phyloP scores from a whole-genome alignment of 169 alveolate genomes.

The Perkinsus chesapeaki region DNA sequence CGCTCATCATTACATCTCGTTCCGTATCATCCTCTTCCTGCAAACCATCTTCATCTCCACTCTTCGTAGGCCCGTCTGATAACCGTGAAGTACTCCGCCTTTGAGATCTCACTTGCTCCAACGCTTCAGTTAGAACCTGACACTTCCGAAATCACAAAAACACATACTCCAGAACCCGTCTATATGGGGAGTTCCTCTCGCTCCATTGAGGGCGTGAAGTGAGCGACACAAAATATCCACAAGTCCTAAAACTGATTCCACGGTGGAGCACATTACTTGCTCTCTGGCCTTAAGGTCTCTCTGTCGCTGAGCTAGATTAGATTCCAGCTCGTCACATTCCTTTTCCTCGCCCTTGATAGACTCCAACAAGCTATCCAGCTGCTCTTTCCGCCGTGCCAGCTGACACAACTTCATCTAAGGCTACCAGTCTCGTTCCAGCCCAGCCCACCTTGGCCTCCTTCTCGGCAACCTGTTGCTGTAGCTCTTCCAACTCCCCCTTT shows the following conservation, averaged over 20 bases:
- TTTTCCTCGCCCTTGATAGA: background rate
- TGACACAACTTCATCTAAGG: background rate
- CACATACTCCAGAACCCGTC: background rate
- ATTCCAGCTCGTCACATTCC: background rate
- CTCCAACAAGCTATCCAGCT: background rate
- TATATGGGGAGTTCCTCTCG: background rate
- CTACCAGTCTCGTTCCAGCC: background rate
- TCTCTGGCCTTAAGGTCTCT: background rate
- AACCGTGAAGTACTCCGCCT: background rate
- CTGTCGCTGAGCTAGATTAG: background rate
- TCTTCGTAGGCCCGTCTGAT: background rate
- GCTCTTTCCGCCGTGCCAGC: background rate
- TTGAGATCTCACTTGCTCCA: background rate
- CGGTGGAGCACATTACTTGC: background rate
- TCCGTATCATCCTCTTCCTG: background rate
- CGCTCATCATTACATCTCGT: background rate
- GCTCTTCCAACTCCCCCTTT: background rate
- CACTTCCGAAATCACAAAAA: background rate
- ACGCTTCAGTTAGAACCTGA: background rate
- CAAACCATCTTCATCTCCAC: background rate
- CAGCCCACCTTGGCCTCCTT: background rate
- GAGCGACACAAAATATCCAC: background rate
- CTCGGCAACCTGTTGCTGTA: background rate
- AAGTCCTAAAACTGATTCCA: background rate
- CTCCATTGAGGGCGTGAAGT: background rate